phyloP scores from a whole-genome alignment of 2,329 filamentous ascomycete species.

The Dactylellina sp. region DNA sequence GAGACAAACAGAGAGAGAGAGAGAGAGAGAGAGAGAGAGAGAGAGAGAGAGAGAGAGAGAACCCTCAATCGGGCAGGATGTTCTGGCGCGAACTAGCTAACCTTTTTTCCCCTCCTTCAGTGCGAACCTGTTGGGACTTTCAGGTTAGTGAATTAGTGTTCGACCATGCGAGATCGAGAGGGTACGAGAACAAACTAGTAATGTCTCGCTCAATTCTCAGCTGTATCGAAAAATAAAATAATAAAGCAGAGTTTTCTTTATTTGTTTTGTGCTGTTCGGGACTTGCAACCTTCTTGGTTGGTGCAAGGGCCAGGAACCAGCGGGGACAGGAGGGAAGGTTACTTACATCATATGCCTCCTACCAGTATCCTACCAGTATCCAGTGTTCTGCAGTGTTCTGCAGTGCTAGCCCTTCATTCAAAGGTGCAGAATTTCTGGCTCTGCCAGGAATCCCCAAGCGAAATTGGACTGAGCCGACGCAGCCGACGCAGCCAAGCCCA shows the following conservation, averaged over 20 bases:
- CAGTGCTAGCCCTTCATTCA: too few species aligned
- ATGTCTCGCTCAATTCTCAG: neutral
- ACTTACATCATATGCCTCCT: neutral
- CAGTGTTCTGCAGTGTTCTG: too few species aligned
- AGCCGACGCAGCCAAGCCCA: constrained; percentile 36
- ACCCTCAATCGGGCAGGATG: constrained; percentile 24
- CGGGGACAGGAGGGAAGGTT: too few species aligned
- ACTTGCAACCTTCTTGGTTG: constrained; percentile 39
- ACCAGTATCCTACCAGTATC: too few species aligned
- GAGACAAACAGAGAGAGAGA: too few species aligned
- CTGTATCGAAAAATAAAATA: neutral
- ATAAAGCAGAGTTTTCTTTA: neutral
- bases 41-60: constrained; percentile 8
- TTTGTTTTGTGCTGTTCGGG: constrained; percentile 19
- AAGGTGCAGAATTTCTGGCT: neutral
- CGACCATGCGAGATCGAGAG: neutral
- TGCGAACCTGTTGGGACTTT: constrained; percentile 8
- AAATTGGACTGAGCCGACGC: constrained; percentile 15
- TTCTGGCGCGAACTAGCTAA: constrained; percentile 24
- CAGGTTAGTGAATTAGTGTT: neutral
- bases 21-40: constrained; percentile 5
- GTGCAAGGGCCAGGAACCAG: constrained; percentile 43
- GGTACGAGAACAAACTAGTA: neutral
- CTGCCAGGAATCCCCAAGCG: constrained; percentile 33
- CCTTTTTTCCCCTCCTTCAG: constrained; percentile 13